Percentiles rank a stretch among this genome's conserved stretches.
These are phyloP conservation scores for Stentor roeselii DNA, from an alignment of 73 alveolate species.

Conservation along the genomic window DNA sequence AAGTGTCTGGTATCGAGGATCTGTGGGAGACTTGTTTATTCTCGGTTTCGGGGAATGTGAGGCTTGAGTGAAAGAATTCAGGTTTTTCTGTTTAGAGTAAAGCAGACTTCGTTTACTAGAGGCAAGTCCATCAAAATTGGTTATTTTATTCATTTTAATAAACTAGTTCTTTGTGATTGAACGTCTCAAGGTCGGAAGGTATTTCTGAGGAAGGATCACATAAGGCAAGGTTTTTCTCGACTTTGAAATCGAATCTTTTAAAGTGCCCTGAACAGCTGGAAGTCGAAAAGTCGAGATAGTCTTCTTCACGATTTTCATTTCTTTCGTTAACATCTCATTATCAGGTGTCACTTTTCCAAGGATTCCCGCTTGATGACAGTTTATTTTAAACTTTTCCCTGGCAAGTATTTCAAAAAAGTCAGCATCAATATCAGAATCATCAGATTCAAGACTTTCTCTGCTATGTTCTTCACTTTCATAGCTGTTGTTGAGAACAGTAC, in stretches of 20 bases:
- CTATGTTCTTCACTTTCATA: too few relatives aligned
- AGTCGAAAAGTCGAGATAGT: background rate
- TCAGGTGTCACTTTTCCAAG: background rate
- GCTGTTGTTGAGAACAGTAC: too few relatives aligned
- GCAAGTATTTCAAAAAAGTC: background rate
- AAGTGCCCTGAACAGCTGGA: too few relatives aligned
- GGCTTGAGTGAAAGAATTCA: too few relatives aligned
- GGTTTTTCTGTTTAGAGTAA: too few relatives aligned
- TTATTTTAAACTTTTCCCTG: background rate
- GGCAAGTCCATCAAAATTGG: too few relatives aligned
- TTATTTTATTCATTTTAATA: too few relatives aligned
- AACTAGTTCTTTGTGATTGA: background rate
- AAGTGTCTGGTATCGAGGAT: too few relatives aligned
- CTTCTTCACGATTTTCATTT: background rate
- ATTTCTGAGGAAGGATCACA: background rate
- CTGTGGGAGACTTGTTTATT: too few relatives aligned
- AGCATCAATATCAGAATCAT: background rate
- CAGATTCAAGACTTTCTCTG: too few relatives aligned
- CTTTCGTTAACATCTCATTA: background rate
- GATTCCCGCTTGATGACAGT: background rate
- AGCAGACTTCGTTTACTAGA: too few relatives aligned
- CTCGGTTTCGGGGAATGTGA: too few relatives aligned
- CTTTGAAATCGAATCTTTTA: background rate
- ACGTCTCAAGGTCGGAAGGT: background rate
- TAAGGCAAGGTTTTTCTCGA: conserved; percentile 1